These are phyloP conservation scores for Cudoniella acicularis DNA, from an alignment of 495 filamentous ascomycete genomes.

Conservation along the genomic window DNA sequence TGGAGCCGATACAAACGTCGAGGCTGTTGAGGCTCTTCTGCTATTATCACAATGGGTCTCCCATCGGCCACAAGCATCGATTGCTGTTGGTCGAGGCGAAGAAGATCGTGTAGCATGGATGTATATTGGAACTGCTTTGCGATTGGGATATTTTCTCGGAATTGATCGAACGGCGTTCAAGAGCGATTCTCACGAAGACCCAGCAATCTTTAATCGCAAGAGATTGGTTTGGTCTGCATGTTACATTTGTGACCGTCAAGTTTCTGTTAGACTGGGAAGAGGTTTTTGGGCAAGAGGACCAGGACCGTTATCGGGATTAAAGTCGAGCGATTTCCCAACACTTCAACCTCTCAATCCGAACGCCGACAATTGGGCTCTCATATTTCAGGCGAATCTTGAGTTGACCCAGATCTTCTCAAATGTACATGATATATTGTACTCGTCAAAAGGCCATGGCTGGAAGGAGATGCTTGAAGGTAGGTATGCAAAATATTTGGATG, in stretches of 20 bases:
- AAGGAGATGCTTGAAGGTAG: constrained; percentile 62
- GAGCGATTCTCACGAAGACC: constrained; percentile 42
- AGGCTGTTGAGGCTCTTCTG: constrained; percentile 61
- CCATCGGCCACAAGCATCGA: constrained; percentile 48
- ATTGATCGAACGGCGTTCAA: constrained; percentile 56
- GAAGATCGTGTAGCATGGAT: constrained; percentile 67
- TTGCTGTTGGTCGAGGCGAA: constrained; percentile 57
- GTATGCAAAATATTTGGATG: constrained; percentile 55
- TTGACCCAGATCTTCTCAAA: constrained; percentile 65
- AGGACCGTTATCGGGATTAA: constrained; percentile 57
- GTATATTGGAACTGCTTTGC: constrained; percentile 60
- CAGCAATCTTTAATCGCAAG: constrained; percentile 45
- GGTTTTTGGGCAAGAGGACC: constrained; percentile 65
- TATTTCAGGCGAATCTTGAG: constrained; percentile 61
- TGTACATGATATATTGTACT: constrained; percentile 63
- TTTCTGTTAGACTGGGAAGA: constrained; percentile 59
- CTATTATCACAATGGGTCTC: constrained; percentile 64
- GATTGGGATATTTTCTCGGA: constrained; percentile 60
- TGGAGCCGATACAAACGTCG: constrained; percentile 56
- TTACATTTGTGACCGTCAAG: constrained; percentile 62
- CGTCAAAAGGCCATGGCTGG: constrained; percentile 59
- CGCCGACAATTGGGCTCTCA: constrained; percentile 58
- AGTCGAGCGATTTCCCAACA: constrained; percentile 59
- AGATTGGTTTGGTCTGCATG: constrained; percentile 55
- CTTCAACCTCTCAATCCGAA: constrained; percentile 46